Percentiles rank a stretch among this genome's conserved stretches.
Evolutionary conservation across 2,329 filamentous ascomycete genomes (phyloP).

Genomic region (Fusarium annulatum): DNA sequence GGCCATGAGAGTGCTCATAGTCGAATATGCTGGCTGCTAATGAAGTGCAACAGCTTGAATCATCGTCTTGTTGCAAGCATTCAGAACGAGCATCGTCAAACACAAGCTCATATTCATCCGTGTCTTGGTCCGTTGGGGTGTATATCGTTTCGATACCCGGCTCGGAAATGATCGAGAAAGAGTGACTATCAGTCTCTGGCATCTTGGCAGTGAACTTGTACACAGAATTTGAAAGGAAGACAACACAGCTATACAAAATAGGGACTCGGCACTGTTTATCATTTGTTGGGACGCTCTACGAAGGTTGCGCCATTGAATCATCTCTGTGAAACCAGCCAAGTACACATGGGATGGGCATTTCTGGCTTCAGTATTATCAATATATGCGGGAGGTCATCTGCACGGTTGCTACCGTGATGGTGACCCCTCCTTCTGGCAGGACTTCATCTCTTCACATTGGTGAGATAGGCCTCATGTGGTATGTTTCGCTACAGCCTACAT

Average conservation of each 20-base stretch:
- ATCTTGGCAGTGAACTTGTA: conserved; percentile 17
- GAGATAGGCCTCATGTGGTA: conserved; percentile 15
- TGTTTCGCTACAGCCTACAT: conserved; percentile 24
- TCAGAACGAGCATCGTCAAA: conserved; percentile 39
- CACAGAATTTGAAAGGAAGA: not conserved
- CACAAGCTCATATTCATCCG: conserved; percentile 48
- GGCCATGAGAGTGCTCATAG: conserved; percentile 49
- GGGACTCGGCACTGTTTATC: conserved; percentile 31
- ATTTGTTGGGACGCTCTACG: conserved; percentile 20
- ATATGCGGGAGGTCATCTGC: conserved; percentile 32
- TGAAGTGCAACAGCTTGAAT: conserved; percentile 49
- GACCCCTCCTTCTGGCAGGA: conserved; percentile 17
- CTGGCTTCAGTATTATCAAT: conserved; percentile 9
- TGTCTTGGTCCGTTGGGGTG: conserved; percentile 44
- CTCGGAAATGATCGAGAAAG: conserved; percentile 48
- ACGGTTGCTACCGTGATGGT: conserved; percentile 23
- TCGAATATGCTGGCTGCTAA: conserved; percentile 49
- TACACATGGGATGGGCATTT: conserved; percentile 16
- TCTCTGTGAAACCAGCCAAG: conserved; percentile 35
- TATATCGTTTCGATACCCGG: conserved; percentile 40
- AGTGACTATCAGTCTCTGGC: conserved; percentile 42
- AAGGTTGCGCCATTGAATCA: conserved; percentile 16
- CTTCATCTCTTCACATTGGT: conserved; percentile 2
- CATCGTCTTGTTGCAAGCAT: conserved; percentile 37
- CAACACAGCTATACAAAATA: not conserved